These are phyloP conservation scores for Ogataea hybrid DNA, from an alignment of 1,139 yeast species.

Conservation along the genomic window DNA sequence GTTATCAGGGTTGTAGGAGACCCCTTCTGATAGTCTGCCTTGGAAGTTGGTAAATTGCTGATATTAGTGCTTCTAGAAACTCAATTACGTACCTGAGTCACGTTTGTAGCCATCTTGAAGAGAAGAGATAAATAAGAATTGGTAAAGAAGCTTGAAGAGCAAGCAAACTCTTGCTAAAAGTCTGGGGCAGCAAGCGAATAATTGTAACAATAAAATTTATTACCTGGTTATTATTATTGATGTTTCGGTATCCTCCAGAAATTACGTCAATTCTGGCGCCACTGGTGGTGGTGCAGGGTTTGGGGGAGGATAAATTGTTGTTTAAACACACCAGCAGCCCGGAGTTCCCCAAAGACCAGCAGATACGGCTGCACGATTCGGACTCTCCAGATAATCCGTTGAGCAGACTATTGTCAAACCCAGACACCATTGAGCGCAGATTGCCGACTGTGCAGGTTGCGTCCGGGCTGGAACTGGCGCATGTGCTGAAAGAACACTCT, in stretches of 20 bases:
- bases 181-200: not conserved
- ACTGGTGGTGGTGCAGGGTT: conserved; percentile 37
- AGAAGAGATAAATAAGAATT: not conserved
- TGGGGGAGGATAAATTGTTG: conserved; percentile 26
- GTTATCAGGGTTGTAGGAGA: conserved; percentile 58
- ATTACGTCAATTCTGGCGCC: conserved; percentile 34
- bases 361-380: conserved; percentile 4
- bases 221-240: conserved; percentile 1
- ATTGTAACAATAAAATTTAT: not conserved
- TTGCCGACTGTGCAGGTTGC: conserved; percentile 27
- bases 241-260: conserved; percentile 34
- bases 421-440: conserved; percentile 27
- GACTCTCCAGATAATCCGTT: conserved; percentile 15
- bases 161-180: not conserved
- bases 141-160: not conserved
- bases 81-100: conserved; percentile 11
- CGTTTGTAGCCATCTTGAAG: conserved; percentile 1
- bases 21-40: conserved; percentile 62
- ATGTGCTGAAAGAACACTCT: conserved; percentile 29
- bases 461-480: conserved; percentile 30
- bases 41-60: conserved; percentile 42
- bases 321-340: not conserved
- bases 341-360: conserved; percentile 5
- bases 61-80: not conserved
- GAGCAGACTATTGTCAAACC: not conserved